These are phyloP conservation scores for Botrytis fragariae DNA, from an alignment of 2,329 filamentous ascomycete genomes.

Conservation along the genomic window DNA sequence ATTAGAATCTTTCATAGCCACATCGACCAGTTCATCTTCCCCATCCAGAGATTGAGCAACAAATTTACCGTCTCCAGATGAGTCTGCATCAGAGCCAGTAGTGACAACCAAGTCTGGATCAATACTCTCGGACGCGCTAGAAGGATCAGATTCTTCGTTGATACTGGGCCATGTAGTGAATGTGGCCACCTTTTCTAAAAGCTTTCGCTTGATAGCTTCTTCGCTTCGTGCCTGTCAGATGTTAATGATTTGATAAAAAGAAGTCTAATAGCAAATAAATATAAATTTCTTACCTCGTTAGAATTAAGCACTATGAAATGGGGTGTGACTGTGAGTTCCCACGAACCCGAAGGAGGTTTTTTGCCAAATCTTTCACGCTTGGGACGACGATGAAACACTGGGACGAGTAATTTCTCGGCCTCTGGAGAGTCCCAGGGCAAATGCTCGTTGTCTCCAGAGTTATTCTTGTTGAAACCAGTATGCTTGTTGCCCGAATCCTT, in stretches of 20 bases:
- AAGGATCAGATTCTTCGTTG: slow-evolving; percentile 39
- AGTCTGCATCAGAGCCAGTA: slow-evolving; percentile 61
- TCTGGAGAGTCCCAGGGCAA: slow-evolving; percentile 57
- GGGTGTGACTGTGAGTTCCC: slow-evolving; percentile 42
- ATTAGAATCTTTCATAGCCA: slow-evolving; percentile 71
- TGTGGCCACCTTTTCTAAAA: slow-evolving; percentile 71
- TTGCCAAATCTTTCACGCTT: slow-evolving; percentile 26
- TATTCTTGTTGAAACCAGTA: slow-evolving; percentile 43
- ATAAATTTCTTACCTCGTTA: slow-evolving; percentile 58
- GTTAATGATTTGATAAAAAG: slow-evolving; percentile 17
- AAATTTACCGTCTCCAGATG: slow-evolving; percentile 67
- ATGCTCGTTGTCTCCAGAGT: slow-evolving; percentile 46
- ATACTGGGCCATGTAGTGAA: slow-evolving; percentile 72
- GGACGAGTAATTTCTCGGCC: slow-evolving; percentile 66
- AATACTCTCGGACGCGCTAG: slow-evolving; percentile 50
- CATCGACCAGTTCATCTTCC: slow-evolving; percentile 87
- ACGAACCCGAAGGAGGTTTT: slow-evolving; percentile 35
- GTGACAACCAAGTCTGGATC: slow-evolving; percentile 70
- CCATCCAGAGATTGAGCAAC: slow-evolving; percentile 77
- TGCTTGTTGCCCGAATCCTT: slow-evolving; percentile 24
- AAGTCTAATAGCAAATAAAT: not conserved
- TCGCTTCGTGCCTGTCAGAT: slow-evolving; percentile 50
- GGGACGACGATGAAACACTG: slow-evolving; percentile 62
- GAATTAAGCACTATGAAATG: slow-evolving; percentile 74
- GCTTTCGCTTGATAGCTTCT: slow-evolving; percentile 74